Base-by-base conservation (phyloP, 148 eudicot species). In the Diospyros kaki region DNA sequence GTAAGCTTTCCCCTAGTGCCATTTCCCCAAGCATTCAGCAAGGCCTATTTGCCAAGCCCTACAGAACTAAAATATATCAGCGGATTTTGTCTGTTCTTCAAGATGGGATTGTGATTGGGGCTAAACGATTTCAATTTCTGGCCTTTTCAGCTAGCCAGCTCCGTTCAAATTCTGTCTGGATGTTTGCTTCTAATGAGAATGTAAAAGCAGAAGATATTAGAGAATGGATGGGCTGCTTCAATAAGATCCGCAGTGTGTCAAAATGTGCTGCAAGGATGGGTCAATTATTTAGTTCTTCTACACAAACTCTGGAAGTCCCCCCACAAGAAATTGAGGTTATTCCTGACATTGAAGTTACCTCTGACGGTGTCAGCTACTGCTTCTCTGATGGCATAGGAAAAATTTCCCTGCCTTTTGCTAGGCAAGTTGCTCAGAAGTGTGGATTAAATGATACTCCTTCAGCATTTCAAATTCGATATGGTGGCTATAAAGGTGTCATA, bases 191-290 rank as follows among this genome's bases (percentile, higher is more conserved):
- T 40, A 95, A 92, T 72, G 90, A 90, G 15, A 75, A 89, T 43
- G 86, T 92, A 58, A 95, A 64, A 78, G 94, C 91, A 11, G 87
- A 81, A 75, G 91, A 91, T 80, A 95, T 95, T 58, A 82, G 98
- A 50, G 84, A 95, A 65, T 95, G 98, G 98, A 95, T 95, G 98
- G 98, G 98, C 6, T 84, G 96, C 81, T 95, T 95, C 76, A 89
- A 77, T 73, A 92, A 91, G 83, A 95, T 95, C 48, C 91, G 98
- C 1, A 95, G 97, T 62, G 77, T 95, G 28, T 92, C 98, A 5
- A 95, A 95, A 83, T 92, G 98, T 78, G 97, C 98, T 17, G 98
- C 98, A 9, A 89, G 98, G 79, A 95, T 95, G 98, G 98, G 98
- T 9, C 97, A 95, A 69, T 72, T 95, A 76, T 95, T 95, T 73